Percentiles rank a stretch among this genome's conserved stretches.
Evolutionary conservation across 768 basidiomycete species (phyloP).

Genomic region (Phanerochaete sordida): DNA sequence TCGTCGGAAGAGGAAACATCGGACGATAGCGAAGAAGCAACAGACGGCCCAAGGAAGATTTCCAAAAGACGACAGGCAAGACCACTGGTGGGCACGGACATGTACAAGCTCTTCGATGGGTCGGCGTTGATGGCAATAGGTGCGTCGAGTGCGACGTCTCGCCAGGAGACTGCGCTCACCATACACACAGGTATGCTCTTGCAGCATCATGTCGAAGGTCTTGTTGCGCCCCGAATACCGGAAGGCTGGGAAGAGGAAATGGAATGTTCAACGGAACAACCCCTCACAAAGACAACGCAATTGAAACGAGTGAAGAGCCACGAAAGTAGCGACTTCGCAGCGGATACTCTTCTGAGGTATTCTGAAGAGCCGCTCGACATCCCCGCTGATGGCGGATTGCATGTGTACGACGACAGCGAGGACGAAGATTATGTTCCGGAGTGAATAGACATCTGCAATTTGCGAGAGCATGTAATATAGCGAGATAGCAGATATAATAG

Average conservation of each 20-base stretch:
- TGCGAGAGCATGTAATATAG: neutral
- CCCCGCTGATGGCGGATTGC: neutral
- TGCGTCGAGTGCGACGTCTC: constrained; percentile 21
- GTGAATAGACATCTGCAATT: neutral
- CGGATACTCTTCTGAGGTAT: neutral
- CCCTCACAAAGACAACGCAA: neutral
- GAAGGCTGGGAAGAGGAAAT: constrained; percentile 44
- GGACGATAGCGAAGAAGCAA: no score
- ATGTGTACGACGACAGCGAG: neutral
- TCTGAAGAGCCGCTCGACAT: neutral
- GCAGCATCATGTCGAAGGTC: constrained; percentile 56
- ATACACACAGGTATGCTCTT: constrained; percentile 54
- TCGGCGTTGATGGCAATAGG: constrained; percentile 72
- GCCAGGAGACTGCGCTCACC: neutral
- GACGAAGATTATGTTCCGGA: constrained; percentile 1
- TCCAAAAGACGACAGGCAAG: neutral
- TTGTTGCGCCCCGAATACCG: constrained; percentile 38
- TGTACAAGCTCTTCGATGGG: constrained; percentile 76
- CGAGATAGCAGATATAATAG: neutral
- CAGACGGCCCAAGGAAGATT: no score
- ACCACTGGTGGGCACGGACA: constrained; percentile 39
- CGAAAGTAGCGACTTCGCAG: neutral
- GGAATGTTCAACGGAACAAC: constrained; percentile 4
- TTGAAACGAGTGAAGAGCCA: neutral
- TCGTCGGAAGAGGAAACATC: constrained; percentile 13